Percentiles rank a stretch among this genome's conserved stretches.
phyloP scores from a whole-genome alignment of 2,329 filamentous ascomycete genomes.

The Trichoderma endophyticum region DNA sequence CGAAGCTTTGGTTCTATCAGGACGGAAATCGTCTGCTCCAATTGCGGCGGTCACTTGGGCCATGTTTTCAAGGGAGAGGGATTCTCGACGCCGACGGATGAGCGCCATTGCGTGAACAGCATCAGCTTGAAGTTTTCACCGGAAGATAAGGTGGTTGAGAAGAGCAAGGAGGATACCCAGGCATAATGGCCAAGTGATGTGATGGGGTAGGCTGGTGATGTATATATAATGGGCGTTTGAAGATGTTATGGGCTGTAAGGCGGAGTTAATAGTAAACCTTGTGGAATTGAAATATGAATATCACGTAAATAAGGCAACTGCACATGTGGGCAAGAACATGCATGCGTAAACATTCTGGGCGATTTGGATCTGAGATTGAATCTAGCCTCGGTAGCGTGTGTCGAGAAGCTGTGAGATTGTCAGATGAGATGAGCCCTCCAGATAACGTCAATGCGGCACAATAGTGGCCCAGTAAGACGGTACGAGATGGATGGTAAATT shows the following conservation, averaged over 20 bases:
- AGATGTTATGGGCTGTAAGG: neutral
- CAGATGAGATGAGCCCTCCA: neutral
- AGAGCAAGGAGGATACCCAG: conserved; percentile 37
- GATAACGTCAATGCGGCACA: neutral
- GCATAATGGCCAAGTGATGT: conserved; percentile 24
- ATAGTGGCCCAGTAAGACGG: neutral
- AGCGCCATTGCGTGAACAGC: conserved; percentile 96
- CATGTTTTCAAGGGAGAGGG: conserved; percentile 93
- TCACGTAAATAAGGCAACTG: too few species aligned
- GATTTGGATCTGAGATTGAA: neutral
- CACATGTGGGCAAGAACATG: neutral
- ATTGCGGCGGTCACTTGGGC: conserved; percentile 92
- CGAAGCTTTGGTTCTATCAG: conserved; percentile 73
- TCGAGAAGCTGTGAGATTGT: neutral
- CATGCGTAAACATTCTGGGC: neutral
- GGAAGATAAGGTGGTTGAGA: conserved; percentile 53
- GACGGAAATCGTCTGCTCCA: conserved; percentile 90
- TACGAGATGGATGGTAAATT: neutral
- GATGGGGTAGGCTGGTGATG: neutral
- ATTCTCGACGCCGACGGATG: conserved; percentile 81
- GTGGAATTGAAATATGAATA: neutral
- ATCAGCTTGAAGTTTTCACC: conserved; percentile 79
- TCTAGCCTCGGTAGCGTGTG: neutral
- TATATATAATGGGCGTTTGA: neutral
- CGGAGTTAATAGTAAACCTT: neutral